Percentiles rank a stretch among this genome's conserved stretches.
These are phyloP conservation scores for Ascochyta koolunga DNA, from an alignment of 2,329 filamentous ascomycete species.

Conservation along the genomic window DNA sequence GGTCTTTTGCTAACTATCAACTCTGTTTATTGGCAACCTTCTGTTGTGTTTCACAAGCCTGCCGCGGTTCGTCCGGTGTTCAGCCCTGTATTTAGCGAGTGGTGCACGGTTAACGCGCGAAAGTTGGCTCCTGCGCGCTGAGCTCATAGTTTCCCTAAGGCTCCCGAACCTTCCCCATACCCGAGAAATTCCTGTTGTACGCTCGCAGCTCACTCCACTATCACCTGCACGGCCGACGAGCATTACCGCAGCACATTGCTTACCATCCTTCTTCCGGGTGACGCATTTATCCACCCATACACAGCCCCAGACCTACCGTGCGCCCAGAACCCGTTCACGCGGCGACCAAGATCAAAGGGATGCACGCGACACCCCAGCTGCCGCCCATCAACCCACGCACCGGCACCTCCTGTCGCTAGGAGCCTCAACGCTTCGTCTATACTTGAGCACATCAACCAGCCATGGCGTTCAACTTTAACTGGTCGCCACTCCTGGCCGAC, in stretches of 20 bases:
- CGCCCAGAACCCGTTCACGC: slow-evolving; percentile 40
- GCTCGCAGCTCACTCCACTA: slow-evolving; percentile 29
- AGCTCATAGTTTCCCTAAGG: slow-evolving; percentile 23
- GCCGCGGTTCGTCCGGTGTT: slow-evolving; percentile 13
- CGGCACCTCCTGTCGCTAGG: slow-evolving; percentile 22
- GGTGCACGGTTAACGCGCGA: slow-evolving; percentile 23
- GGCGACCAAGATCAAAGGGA: slow-evolving; percentile 37
- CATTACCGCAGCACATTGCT: slow-evolving; percentile 12
- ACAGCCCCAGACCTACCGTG: slow-evolving; percentile 12
- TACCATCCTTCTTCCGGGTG: slow-evolving; percentile 6
- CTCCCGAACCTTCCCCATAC: slow-evolving; percentile 19
- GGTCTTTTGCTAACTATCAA: slow-evolving; percentile 7
- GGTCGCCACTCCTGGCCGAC: slow-evolving; percentile 97
- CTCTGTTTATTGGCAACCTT: slow-evolving; percentile 13
- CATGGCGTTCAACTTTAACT: slow-evolving; percentile 99
- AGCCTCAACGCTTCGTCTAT: slow-evolving; percentile 25
- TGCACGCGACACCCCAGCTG: slow-evolving; percentile 45
- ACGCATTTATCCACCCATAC: slow-evolving; percentile 15
- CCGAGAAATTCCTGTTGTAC: slow-evolving; percentile 35
- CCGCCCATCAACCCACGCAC: slow-evolving; percentile 28
- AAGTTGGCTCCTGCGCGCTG: slow-evolving; percentile 26
- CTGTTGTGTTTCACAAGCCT: slow-evolving; percentile 10
- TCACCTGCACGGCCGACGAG: slow-evolving; percentile 20
- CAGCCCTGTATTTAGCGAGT: slow-evolving; percentile 17
- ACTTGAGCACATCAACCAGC: slow-evolving; percentile 10